phyloP scores from a whole-genome alignment of 2,329 filamentous ascomycete genomes.

The Colletotrichum simmondsii region DNA sequence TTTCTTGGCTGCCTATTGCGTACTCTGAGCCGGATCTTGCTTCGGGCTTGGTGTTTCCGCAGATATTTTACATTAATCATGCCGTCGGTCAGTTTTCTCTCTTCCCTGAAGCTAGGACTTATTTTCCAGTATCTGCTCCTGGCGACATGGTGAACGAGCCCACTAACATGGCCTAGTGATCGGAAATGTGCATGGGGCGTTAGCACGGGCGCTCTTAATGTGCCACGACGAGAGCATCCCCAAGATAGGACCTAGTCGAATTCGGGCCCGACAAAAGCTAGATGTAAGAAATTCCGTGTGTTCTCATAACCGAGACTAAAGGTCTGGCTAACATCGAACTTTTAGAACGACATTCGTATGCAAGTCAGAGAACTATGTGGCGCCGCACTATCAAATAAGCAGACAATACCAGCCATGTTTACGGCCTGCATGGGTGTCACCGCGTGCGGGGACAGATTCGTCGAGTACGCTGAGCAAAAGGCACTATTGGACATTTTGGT shows the following conservation, averaged over 20 bases:
- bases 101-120: too few relatives aligned
- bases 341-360: slow-evolving; percentile 54
- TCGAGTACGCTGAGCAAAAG: slow-evolving; percentile 55
- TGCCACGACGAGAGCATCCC: slow-evolving; percentile 66
- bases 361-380: slow-evolving; percentile 67
- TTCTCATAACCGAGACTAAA: too few relatives aligned
- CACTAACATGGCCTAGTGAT: slow-evolving; percentile 53
- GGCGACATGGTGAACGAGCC: not conserved
- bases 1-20: slow-evolving; percentile 66
- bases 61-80: slow-evolving; percentile 66
- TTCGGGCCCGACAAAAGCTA: slow-evolving; percentile 45
- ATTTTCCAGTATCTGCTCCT: too few relatives aligned
- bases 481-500: slow-evolving; percentile 58
- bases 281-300: too few relatives aligned
- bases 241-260: slow-evolving; percentile 53
- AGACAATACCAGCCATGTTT: slow-evolving; percentile 66
- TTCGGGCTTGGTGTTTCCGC: slow-evolving; percentile 60
- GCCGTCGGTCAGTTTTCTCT: slow-evolving; percentile 55
- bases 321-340: too few relatives aligned
- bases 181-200: slow-evolving; percentile 68
- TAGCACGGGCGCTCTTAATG: slow-evolving; percentile 66
- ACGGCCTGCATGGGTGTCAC: slow-evolving; percentile 66
- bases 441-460: slow-evolving; percentile 59
- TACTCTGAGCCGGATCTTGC: slow-evolving; percentile 47
- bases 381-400: slow-evolving; percentile 66